Evolutionary conservation across 805 yeast genomes (phyloP), one percentile per base, ranked within the genome.

Genomic region (Sugiyamaella marilandica): DNA sequence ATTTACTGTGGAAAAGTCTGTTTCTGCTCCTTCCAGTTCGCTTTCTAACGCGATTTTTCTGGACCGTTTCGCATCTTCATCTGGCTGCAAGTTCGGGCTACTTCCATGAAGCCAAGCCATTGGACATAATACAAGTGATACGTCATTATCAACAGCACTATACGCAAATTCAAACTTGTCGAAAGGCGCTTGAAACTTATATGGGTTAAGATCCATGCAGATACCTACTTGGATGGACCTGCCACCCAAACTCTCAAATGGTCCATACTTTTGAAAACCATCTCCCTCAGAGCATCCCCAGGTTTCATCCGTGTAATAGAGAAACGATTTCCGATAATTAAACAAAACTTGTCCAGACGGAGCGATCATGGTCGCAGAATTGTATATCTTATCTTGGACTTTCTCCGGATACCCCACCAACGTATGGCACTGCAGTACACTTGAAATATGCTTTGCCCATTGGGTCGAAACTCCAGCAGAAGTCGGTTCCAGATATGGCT

Each of bases 201-300:
- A 85, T 0, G 97, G 96, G 65, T 87, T 90, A 56, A 91, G 67
- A 69, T 91, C 98, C 97, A 91, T 91, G 65, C 98, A 91, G 5
- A 91, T 89, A 0, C 97, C 98, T 51, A 91, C 74, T 33, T 83
- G 76, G 1, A 85, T 71, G 5, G 44, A 37, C 16, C 47, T n/a
- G n/a, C 52, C 51, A 2, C 47, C 33, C 33, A 52, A 36, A 2
- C 55, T 39, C 5, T 53, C 52, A 13, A 53, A 48, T 14, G 29
- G 49, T 4, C 19, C 18, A 51, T 43, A 46, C 14, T 50, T 24
- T 11, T 47, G 67, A 61, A 89, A 90, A 0, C 81, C 82, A 1
- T 65, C 68, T 46, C 84, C 83, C 62, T 87, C 95, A 1, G 63
- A 55, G 51, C 89, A 83, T 0, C 94, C 95, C 94, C 95, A 90